phyloP scores from a whole-genome alignment of 306 rosid genomes.

The Castanospermum australe region DNA sequence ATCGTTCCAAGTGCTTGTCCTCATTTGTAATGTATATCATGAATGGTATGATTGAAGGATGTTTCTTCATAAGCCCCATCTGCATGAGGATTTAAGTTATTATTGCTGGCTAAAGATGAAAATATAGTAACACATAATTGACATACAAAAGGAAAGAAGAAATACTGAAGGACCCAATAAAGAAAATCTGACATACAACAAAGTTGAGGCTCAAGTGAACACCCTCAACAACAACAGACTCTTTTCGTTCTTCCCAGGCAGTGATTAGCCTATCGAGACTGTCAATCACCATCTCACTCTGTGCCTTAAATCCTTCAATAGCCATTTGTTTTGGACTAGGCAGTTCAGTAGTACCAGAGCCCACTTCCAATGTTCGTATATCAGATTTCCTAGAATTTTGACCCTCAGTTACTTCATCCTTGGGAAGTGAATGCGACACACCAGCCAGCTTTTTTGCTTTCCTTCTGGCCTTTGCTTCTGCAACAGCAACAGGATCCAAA shows the following conservation, averaged over 20 bases:
- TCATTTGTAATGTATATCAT: conserved; percentile 81
- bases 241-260: conserved; percentile 83
- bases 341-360: conserved; percentile 44
- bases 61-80: conserved; percentile 94
- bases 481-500: conserved; percentile 80
- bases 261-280: conserved; percentile 88
- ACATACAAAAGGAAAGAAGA: background rate
- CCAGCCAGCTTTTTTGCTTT: conserved; percentile 64
- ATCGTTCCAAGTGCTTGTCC: conserved; percentile 84
- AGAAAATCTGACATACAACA: conserved; percentile 49
- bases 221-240: conserved; percentile 85
- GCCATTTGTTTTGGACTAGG: conserved; percentile 77
- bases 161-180: background rate
- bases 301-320: conserved; percentile 81
- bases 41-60: conserved; percentile 82
- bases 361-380: conserved; percentile 13
- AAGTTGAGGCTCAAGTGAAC: conserved; percentile 89
- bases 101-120: background rate
- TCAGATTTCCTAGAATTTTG: conserved; percentile 38
- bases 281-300: conserved; percentile 93
- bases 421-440: conserved; percentile 39
- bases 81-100: conserved; percentile 25
- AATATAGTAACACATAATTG: background rate
- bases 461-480: conserved; percentile 75
- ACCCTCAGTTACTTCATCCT: conserved; percentile 44